These are phyloP conservation scores for Ceriops zippeliana DNA, from an alignment of 345 rosid species.

Conservation along the genomic window DNA sequence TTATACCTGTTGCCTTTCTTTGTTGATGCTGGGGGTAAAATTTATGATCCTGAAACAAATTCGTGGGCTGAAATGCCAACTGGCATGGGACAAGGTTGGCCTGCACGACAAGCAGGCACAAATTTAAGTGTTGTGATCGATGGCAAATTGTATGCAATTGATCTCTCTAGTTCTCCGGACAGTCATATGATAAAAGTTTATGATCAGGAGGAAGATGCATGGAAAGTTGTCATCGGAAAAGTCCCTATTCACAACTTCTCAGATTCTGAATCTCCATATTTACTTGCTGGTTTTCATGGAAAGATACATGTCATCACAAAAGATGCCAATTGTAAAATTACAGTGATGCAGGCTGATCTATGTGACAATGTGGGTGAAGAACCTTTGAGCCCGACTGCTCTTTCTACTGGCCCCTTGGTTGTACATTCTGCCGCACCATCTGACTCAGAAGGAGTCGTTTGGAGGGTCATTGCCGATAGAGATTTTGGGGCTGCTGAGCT, in stretches of 20 bases:
- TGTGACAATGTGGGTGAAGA: constrained; percentile 24
- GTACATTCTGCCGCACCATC: constrained; percentile 11
- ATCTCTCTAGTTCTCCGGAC: constrained; percentile 69
- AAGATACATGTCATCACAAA: constrained; percentile 83
- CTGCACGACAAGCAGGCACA: constrained; percentile 78
- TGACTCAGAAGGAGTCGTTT: constrained; percentile 36
- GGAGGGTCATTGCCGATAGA: constrained; percentile 45
- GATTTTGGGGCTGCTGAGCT: constrained; percentile 48
- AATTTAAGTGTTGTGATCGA: constrained; percentile 74
- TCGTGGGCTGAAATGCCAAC: constrained; percentile 84
- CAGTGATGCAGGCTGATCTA: constrained; percentile 55
- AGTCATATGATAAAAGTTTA: constrained; percentile 70
- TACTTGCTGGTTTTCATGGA: constrained; percentile 75
- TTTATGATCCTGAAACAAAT: constrained; percentile 66
- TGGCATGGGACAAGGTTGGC: constrained; percentile 98
- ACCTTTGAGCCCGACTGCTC: constrained; percentile 22
- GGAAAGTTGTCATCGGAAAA: constrained; percentile 73
- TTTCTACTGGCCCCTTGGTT: constrained; percentile 2
- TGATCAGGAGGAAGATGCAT: constrained; percentile 70
- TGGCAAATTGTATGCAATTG: constrained; percentile 66
- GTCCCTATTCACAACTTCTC: constrained; percentile 57
- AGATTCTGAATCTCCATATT: constrained; percentile 72
- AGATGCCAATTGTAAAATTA: constrained; percentile 44
- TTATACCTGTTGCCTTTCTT: constrained; percentile 90
- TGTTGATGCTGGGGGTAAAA: constrained; percentile 91